Evolutionary conservation across 1,284 basidiomycete species (phyloP).

Genomic region (Cryptococcus sp.): DNA sequence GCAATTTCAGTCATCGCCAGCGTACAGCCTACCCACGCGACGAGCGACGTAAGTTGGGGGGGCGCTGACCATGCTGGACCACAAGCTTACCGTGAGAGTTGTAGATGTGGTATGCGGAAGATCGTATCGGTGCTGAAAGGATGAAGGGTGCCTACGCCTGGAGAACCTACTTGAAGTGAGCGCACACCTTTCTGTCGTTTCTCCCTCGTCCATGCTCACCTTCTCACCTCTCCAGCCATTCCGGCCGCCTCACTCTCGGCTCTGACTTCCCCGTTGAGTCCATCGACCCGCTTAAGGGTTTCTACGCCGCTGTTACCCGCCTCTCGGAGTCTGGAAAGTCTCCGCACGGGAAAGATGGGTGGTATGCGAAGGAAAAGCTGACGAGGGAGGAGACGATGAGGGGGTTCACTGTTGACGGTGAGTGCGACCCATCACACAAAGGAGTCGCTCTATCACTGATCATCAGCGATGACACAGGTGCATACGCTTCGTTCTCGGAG

Average conservation of each 20-base stretch:
- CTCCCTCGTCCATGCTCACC: neutral
- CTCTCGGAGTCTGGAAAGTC: slow-evolving; percentile 65
- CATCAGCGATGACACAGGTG: slow-evolving; percentile 49
- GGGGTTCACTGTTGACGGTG: slow-evolving; percentile 74
- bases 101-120: slow-evolving; percentile 84
- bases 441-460: neutral
- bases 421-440: slow-evolving; percentile 11
- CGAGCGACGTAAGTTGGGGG: slow-evolving; percentile 44
- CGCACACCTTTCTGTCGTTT: neutral
- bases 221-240: slow-evolving; percentile 51
- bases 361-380: slow-evolving; percentile 70
- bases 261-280: slow-evolving; percentile 87
- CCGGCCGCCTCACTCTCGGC: slow-evolving; percentile 66
- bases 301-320: slow-evolving; percentile 80
- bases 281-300: slow-evolving; percentile 57
- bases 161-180: slow-evolving; percentile 67
- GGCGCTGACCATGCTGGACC: no score
- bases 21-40: slow-evolving; percentile 85
- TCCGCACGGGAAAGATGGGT: slow-evolving; percentile 75
- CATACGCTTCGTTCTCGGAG: slow-evolving; percentile 73
- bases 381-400: slow-evolving; percentile 62
- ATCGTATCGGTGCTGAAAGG: slow-evolving; percentile 69
- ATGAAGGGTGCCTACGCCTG: slow-evolving; percentile 87
- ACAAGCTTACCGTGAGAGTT: neutral
- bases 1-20: slow-evolving; percentile 71